Base-by-base conservation (phyloP, 257 asterid species). In the Solanum lycopersicoides region DNA sequence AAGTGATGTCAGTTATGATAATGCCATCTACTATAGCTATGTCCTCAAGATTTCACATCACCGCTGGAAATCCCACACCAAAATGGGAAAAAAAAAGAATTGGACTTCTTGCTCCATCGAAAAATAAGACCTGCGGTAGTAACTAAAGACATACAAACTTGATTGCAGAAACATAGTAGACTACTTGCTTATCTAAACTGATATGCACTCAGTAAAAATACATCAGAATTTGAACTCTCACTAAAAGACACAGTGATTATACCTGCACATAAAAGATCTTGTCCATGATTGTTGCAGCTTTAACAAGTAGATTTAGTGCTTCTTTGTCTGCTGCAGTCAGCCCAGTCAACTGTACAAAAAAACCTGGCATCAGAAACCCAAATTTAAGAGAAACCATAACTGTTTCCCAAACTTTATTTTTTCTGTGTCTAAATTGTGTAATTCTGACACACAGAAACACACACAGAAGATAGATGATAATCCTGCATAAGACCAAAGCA, bases 191-290 rank as follows among this genome's bases (percentile, higher is more conserved):
- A 47, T 80, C 85, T 30, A 50, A 44, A 80, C 68, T 80, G 14
- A 45, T 47, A 47, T 28, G 37, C 28, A 28, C 30, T 15, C 25
- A 39, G 20, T n/a, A 79, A 79, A 12, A 28, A 79, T 28, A 15
- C 66, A 47, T 80, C 44, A 80, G 68, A 80, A 47, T 47, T 80
- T 79, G 42, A 80, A 30, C 44, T 47, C 66, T 45, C 11, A 80
- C 11, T 80, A 47, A 45, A 16, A 16, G 65, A 80, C 5, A 45
- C 5, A 45, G 73, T 83, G 63, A 85, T 65, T 83, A 74, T 90
- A 96, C 99, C 99, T 97, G 99, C 86, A 90, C 91, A 88, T 87
- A 88, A 91, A 93, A 95, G 90, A 97, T 97, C 42, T 92, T 91
- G 85, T 97, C 97, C 95, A 97, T 94, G 88, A 95, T 86, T 88